Base-by-base conservation (phyloP, 306 rosid genomes). In the Dalbergia cultrata region DNA sequence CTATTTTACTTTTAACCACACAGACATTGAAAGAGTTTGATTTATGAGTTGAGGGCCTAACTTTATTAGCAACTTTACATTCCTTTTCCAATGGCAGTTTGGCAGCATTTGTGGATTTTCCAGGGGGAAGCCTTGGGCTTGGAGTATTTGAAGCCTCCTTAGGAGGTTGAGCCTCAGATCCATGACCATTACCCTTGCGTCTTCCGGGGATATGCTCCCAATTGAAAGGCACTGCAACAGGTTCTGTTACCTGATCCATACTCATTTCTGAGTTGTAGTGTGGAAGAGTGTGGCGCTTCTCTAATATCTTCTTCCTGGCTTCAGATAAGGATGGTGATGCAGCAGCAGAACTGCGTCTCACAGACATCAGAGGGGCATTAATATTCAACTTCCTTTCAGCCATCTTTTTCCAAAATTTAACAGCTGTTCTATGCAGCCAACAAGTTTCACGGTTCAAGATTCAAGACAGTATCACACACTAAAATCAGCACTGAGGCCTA, bases 171-270 rank as follows among this genome's bases (percentile, higher is more conserved):
- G 84, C 66, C 47, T 80, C 87, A 17, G 87, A 85, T 68, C 83
- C 18, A 50, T 50, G 14, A 22, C 62, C 69, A 53, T 62, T 90
- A 52, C 82, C 84, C 86, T 93, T 95, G 45, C 93, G 74, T 81
- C 71, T 89, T 83, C 97, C 99, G 0, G 98, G 98, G 75, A 92
- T 88, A 26, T 87, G 89, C 83, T 95, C 99, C 99, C 99, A 95
- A n/a, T 87, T 68, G 80, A 95, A 93, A 73, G 99, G 98, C 58
- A 93, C 96, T 17, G 97, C 90, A 44, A 88, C 92, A 50, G 94
- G 96, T 86, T 93, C 90, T 6, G 94, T 92, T 31, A 88, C 89
- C 71, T 91, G 93, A 72, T 88, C 90, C 70, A 80, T 58, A 44
- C 59, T 43, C 65, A 57, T 84, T 21, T 90, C 88, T 59, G 96